Base-by-base conservation (phyloP, 176 grass and related monocot species). In the Rhynchospora tenuis region DNA sequence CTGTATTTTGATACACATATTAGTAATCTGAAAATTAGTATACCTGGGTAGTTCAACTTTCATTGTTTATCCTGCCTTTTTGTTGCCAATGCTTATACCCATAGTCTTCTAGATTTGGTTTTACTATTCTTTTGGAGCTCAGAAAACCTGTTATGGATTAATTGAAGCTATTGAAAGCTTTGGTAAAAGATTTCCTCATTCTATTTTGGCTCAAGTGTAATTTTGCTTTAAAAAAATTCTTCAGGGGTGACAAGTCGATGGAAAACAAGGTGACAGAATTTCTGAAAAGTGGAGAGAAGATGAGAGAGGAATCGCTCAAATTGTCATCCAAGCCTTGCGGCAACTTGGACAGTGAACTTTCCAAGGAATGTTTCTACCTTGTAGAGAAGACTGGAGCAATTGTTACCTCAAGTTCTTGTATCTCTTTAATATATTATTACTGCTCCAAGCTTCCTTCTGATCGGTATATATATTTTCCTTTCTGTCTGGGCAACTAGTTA, bases 391-490 rank as follows among this genome's bases (percentile, higher is more conserved):
- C 91, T 75, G 91, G 91, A 69, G 94, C 94, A 74, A 75, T 90
- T 83, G 94, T 93, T 24, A 93, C 91, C 65, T 72, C 81, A 16
- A 91, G 86, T 83, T 97, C 94, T 13, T 89, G 89, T 76, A 64
- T 97, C 77, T 78, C 15, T 38, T 91, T 97, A 87, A 93, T 97
- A 73, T 56, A 91, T 71, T 38, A 65, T 88, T 97, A 91, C 80
- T 97, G 94, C 89, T 88, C 87, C 6, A 93, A 89, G 87, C 91
- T 96, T 58, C 93, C 93, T 62, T 96, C 83, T 10, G 93, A 96
- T 31, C 78, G 86, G 91, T 96, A 27, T 63, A 89, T 86, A 84
- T 50, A 13, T 79, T 86, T 51, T 72, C 64, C 6, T 9, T 70
- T 84, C 84, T 51, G 46, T 72, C 11, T 52, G 11, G 17, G 6